Conservation (phyloP, 2,329 filamentous ascomycete species). For the Alternaria sp. region DNA sequence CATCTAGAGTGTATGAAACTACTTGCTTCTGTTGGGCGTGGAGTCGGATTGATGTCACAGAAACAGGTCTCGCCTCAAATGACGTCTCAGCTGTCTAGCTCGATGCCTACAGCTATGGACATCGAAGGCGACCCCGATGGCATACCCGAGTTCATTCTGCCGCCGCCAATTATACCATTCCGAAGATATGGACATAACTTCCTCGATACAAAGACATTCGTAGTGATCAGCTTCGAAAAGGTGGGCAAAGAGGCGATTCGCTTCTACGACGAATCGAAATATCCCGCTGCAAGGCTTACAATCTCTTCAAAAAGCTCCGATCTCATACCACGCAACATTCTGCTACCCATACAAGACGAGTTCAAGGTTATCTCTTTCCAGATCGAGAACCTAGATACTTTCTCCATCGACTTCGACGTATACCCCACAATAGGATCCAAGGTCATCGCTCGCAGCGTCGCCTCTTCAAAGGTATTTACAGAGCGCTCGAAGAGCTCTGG, state of each 20-base stretch:
- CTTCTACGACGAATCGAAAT: conserved; percentile 98
- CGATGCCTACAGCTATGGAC: conserved; percentile 53
- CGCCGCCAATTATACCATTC: conserved; percentile 94
- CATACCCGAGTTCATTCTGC: conserved; percentile 90
- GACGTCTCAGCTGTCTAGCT: conserved; percentile 49
- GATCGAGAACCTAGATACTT: conserved; percentile 90
- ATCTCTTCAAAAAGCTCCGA: conserved; percentile 97
- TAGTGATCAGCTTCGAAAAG: conserved; percentile 89
- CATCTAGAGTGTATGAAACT: conserved; percentile 94
- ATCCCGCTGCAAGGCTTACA: conserved; percentile 91
- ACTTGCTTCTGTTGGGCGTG: conserved; percentile 66
- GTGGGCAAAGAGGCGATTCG: conserved; percentile 76
- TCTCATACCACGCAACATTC: conserved; percentile 93
- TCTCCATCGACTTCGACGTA: conserved; percentile 96
- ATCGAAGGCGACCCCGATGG: conserved; percentile 82
- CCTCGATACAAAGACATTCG: conserved; percentile 94
- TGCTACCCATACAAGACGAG: conserved; percentile 95
- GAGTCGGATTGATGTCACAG: conserved; percentile 44
- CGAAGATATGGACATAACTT: conserved; percentile 98
- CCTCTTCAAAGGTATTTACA: conserved; percentile 85
- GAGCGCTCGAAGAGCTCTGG: conserved; percentile 78
- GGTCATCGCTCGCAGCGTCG: conserved; percentile 95
- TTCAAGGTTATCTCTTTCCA: conserved; percentile 94
- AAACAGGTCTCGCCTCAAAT: conserved; percentile 54
- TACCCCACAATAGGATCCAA: conserved; percentile 98